Evolutionary conservation across 352 stramenopile genomes (phyloP).

Genomic region (Phytopythium chamaehyphon): DNA sequence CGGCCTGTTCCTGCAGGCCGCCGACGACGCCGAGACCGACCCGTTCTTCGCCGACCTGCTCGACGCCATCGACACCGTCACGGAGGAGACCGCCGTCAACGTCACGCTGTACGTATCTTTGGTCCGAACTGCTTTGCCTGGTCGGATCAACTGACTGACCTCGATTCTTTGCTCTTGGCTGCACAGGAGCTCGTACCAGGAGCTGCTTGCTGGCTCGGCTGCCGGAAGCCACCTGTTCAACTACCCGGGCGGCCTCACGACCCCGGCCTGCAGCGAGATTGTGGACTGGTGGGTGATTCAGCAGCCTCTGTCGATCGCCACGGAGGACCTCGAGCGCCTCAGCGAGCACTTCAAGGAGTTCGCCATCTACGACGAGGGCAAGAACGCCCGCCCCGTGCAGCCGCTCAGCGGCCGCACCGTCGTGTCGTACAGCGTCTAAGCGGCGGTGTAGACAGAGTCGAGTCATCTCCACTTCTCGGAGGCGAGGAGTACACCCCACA

Average conservation of each 20-base stretch:
- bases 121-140: neutral
- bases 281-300: slow-evolving; percentile 13
- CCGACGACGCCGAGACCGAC: slow-evolving; percentile 6
- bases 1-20: slow-evolving; percentile 11
- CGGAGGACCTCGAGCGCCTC: slow-evolving; percentile 18
- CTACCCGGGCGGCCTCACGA: slow-evolving; percentile 40
- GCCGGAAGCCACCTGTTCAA: slow-evolving; percentile 36
- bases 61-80: slow-evolving; percentile 8
- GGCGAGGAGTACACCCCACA: too few species aligned
- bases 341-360: slow-evolving; percentile 18
- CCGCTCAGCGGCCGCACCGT: slow-evolving; percentile 20
- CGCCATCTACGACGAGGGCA: slow-evolving; percentile 14
- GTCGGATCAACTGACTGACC: neutral
- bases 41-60: slow-evolving; percentile 6
- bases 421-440: slow-evolving; percentile 6
- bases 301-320: slow-evolving; percentile 28
- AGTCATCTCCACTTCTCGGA: too few species aligned
- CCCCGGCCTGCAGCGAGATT: slow-evolving; percentile 17
- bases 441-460: neutral
- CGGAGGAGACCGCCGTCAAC: slow-evolving; percentile 1
- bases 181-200: slow-evolving; percentile 23
- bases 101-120: slow-evolving; percentile 9
- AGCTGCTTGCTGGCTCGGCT: slow-evolving; percentile 29
- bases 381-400: slow-evolving; percentile 20
- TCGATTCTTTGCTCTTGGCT: neutral